Percentiles rank a stretch among this genome's conserved stretches.
phyloP scores from a whole-genome alignment of 169 alveolate species.

The Eimeria sp. region DNA sequence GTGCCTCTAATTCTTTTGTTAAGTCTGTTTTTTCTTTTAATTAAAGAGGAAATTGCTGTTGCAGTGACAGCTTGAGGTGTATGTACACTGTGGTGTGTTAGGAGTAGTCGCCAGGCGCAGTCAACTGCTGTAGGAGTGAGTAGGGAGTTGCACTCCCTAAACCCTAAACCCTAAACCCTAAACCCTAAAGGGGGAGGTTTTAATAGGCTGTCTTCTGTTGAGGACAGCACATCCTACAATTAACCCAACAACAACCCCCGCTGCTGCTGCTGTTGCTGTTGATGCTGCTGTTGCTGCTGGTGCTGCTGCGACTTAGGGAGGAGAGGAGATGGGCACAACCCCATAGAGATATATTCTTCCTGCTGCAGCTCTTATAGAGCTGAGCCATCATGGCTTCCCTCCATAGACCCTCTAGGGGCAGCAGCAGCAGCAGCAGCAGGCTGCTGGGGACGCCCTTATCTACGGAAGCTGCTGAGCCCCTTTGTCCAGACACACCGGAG shows the following conservation, averaged over 20 bases:
- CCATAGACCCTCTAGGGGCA: background rate
- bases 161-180: constrained; percentile 54
- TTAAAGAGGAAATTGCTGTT: background rate
- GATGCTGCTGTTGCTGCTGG: no score
- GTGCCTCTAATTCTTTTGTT: background rate
- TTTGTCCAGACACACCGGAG: background rate
- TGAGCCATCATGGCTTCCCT: background rate
- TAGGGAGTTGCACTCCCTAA: background rate
- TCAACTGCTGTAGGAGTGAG: background rate
- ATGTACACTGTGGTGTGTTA: no score
- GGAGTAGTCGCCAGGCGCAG: background rate
- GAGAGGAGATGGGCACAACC: background rate
- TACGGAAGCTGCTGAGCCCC: background rate
- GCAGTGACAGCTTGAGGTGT: no score
- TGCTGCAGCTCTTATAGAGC: background rate
- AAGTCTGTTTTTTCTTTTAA: background rate
- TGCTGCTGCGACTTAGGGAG: no score
- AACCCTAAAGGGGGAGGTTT: background rate
- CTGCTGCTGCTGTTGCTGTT: background rate
- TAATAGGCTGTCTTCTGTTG: background rate
- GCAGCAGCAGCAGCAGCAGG: background rate
- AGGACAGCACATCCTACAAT: background rate
- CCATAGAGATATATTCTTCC: background rate
- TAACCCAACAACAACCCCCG: background rate
- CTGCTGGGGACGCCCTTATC: background rate